A percentile compares a stretch with the other conserved stretches of the same genome.
Evolutionary conservation across 1,139 yeast species (phyloP).

Genomic region (Saccharomyces hybrid): DNA sequence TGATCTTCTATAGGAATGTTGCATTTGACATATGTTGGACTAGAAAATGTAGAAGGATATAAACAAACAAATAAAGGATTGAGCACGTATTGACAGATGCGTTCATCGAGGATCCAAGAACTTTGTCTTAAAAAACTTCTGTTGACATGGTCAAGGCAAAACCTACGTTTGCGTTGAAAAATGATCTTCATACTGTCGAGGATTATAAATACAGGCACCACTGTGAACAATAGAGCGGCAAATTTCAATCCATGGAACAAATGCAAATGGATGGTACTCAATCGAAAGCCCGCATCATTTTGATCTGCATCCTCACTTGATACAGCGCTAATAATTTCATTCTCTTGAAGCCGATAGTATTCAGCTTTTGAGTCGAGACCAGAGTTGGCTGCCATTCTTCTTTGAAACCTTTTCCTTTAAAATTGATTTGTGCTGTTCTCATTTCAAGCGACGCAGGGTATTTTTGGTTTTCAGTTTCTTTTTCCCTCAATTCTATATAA

Average conservation of each 20-base stretch:
- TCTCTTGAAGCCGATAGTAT: neutral
- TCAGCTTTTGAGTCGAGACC: conserved; percentile 1
- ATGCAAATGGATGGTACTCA: neutral
- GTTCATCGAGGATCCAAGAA: conserved; percentile 9
- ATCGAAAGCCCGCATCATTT: neutral
- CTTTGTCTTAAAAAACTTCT: conserved; percentile 18
- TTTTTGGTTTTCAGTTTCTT: neutral
- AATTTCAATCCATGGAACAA: conserved; percentile 1
- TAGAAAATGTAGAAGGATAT: neutral
- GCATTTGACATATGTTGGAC: neutral
- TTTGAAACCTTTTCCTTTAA: neutral
- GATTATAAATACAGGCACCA: conserved; percentile 6
- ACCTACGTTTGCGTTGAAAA: neutral
- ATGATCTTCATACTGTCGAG: neutral
- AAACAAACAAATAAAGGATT: conserved; percentile 14
- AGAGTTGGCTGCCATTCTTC: neutral
- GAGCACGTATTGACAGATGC: conserved; percentile 10
- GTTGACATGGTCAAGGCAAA: conserved; percentile 4
- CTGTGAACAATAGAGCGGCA: neutral
- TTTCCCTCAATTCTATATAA: neutral
- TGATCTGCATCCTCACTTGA: neutral
- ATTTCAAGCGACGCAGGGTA: neutral
- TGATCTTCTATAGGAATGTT: conserved; percentile 2
- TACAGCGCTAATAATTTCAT: neutral
- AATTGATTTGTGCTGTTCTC: neutral